Base-by-base conservation (phyloP, 2,329 filamentous ascomycete genomes). In the Cordyceps javanica region DNA sequence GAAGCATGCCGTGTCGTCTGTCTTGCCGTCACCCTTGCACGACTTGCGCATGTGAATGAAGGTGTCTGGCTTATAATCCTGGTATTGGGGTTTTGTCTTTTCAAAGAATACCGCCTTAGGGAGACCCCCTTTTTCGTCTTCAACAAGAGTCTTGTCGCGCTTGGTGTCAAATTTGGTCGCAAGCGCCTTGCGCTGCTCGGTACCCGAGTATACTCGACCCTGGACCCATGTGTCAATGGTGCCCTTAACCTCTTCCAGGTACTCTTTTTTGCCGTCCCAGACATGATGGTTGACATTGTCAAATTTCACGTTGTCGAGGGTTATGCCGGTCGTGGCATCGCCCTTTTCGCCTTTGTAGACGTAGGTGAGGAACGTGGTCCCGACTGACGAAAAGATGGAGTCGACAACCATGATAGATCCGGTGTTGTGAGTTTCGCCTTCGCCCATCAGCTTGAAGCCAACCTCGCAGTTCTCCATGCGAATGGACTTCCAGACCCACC, bases 401-500 rank as follows among this genome's bases (percentile, higher is more conserved):
- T 38, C 45, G 11, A 55, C 50, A 34, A 41, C 36, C 30, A 30
- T 45, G 16, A 48, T 23, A 14, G 49, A 57, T 19, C 51, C 55
- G 11, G 30, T 44, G 30, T 23, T 28, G 5, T 32, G 38, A 16
- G 21, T 10, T 2, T 19, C 51, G 25, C 26, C 30, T 7, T 41
- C 51, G 39, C 39, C 39, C 3, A 25, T 16, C 10, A 45, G 25
- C 11, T 32, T 23, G 41, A 59, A 46, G 13, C 57, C 51, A 36
- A 28, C 28, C 8, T 36, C 14, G 19, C 14, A 23, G 25, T 45
- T 41, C 10, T 30, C 19, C 23, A 59, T 45, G 30, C 7, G 14
- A 26, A 57, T 28, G 38, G 32, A 26, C 30, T 53, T 52, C 59
- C 56, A 51, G 3, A 82, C 84, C 83, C 85, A 90, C 34, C 82